Percentiles rank a stretch among this genome's conserved stretches.
phyloP scores from a whole-genome alignment of 805 yeast genomes.

The Kazachstania taianensis region DNA sequence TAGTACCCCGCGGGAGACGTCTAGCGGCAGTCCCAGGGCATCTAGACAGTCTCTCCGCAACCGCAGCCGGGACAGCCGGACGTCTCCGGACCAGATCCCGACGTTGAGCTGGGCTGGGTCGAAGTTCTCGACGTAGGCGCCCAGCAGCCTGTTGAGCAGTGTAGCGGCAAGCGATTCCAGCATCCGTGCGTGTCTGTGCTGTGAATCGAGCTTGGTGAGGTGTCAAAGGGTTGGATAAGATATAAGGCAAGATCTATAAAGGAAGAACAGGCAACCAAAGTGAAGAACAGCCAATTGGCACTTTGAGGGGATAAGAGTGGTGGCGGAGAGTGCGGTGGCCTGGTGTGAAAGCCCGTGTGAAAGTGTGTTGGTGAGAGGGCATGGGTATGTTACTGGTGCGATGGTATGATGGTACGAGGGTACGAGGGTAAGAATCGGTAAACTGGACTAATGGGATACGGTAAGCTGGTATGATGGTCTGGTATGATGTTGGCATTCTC shows the following conservation, averaged over 20 bases:
- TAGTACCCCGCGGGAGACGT: slow-evolving; percentile 79
- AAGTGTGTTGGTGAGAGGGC: background rate
- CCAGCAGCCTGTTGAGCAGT: slow-evolving; percentile 26
- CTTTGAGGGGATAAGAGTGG: too few relatives aligned
- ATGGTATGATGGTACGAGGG: too few relatives aligned
- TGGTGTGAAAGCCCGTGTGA: background rate
- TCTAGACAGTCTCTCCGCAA: slow-evolving; percentile 86
- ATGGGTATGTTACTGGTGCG: background rate
- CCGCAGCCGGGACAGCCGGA: slow-evolving; percentile 64
- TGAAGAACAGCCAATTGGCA: too few relatives aligned
- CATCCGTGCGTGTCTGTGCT: slow-evolving; percentile 11
- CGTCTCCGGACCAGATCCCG: slow-evolving; percentile 98
- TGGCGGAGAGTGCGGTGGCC: too few relatives aligned
- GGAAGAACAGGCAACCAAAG: too few relatives aligned
- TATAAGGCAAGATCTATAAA: too few relatives aligned
- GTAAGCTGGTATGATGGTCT: too few relatives aligned
- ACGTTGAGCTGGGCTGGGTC: slow-evolving; percentile 92
- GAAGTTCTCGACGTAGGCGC: slow-evolving; percentile 79
- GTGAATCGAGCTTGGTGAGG: background rate
- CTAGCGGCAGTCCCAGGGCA: slow-evolving; percentile 72
- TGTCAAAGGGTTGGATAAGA: too few relatives aligned
- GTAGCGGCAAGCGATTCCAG: slow-evolving; percentile 31
- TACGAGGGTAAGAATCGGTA: too few relatives aligned
- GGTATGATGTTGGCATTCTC: too few relatives aligned
- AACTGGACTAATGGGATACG: too few relatives aligned